These are phyloP conservation scores for Microcyclospora tardicrescens DNA, from an alignment of 2,329 filamentous ascomycete species.

Conservation along the genomic window DNA sequence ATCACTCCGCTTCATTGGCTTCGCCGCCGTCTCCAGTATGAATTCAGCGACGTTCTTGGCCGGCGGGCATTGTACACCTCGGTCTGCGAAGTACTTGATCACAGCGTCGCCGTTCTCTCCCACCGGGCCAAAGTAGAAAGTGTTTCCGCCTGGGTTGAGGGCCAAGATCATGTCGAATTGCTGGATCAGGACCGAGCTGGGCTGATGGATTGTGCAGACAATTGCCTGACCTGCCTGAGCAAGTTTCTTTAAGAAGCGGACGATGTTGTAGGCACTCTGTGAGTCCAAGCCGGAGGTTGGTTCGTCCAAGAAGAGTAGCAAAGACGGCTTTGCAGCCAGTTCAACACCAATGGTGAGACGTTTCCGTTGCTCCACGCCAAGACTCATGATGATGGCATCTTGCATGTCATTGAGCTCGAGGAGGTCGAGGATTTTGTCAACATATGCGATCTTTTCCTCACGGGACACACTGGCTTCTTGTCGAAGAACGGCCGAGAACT, in stretches of 20 bases:
- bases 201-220: constrained; percentile 62
- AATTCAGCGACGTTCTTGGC: constrained; percentile 55
- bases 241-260: constrained; percentile 56
- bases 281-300: constrained; percentile 59
- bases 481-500: constrained; percentile 54
- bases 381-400: constrained; percentile 51
- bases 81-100: constrained; percentile 53
- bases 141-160: constrained; percentile 55
- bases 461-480: constrained; percentile 43
- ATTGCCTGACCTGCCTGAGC: constrained; percentile 55
- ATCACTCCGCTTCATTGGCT: constrained; percentile 38
- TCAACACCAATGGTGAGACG: constrained; percentile 62
- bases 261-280: constrained; percentile 55
- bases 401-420: constrained; percentile 53
- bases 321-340: constrained; percentile 53
- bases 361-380: constrained; percentile 59
- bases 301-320: constrained; percentile 59
- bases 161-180: constrained; percentile 64
- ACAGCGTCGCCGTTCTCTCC: constrained; percentile 54
- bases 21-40: constrained; percentile 52
- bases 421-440: constrained; percentile 52
- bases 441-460: constrained; percentile 52
- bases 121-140: constrained; percentile 61
- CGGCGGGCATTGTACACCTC: constrained; percentile 53
- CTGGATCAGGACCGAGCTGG: constrained; percentile 54